phyloP scores from a whole-genome alignment of 208 protist genomes.

The Trypanosoma lewisi region DNA sequence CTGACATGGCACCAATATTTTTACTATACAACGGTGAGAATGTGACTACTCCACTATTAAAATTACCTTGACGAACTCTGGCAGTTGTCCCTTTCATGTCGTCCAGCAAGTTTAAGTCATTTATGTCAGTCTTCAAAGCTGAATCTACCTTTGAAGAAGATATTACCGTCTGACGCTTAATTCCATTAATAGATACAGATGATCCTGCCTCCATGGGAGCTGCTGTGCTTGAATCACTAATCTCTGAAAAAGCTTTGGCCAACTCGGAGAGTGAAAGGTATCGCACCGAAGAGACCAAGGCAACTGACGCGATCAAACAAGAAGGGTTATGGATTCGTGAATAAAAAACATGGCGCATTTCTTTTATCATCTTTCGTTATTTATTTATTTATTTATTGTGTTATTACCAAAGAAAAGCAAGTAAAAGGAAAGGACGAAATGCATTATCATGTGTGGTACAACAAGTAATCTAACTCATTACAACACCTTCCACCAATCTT shows the following conservation, averaged over 20 bases:
- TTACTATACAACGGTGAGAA: conserved; percentile 39
- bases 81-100: neutral
- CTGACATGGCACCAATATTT: conserved; percentile 22
- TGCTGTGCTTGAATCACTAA: conserved; percentile 16
- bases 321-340: neutral
- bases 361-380: neutral
- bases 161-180: neutral
- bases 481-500: no score
- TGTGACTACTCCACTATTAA: conserved; percentile 10
- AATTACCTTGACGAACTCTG: neutral
- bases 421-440: no score
- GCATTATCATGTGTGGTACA: no score
- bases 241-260: conserved; percentile 45
- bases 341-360: conserved; percentile 4
- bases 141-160: neutral
- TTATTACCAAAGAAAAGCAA: neutral
- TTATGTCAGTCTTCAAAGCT: neutral
- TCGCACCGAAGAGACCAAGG: conserved; percentile 4
- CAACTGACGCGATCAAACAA: neutral
- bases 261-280: conserved; percentile 34
- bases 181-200: neutral
- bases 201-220: neutral
- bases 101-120: neutral
- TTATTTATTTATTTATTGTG: neutral
- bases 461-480: no score